Percentiles rank a stretch among this genome's conserved stretches.
phyloP scores from a whole-genome alignment of 306 rosid species.

The Inga laurina region DNA sequence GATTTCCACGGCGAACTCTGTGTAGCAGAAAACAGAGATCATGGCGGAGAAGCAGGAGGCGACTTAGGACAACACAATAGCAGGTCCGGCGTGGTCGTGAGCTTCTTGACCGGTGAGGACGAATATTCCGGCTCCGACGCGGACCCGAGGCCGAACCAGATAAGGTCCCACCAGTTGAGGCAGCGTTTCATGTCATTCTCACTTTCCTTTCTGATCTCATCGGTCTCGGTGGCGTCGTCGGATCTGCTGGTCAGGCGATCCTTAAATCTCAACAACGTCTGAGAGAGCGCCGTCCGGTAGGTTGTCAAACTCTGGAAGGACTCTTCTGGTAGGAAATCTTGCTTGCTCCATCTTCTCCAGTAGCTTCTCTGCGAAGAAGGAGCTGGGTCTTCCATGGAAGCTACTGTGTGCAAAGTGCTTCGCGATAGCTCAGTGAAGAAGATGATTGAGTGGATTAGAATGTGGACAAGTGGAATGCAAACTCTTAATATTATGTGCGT shows the following conservation, averaged over 20 bases:
- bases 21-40: slow-evolving; percentile 84
- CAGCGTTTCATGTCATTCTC: slow-evolving; percentile 61
- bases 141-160: slow-evolving; percentile 82
- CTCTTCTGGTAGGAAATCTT: slow-evolving; percentile 79
- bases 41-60: slow-evolving; percentile 76
- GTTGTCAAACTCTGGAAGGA: slow-evolving; percentile 72
- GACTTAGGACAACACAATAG: slow-evolving; percentile 62
- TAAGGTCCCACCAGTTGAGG: slow-evolving; percentile 79
- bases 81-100: slow-evolving; percentile 60
- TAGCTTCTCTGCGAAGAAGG: slow-evolving; percentile 44
- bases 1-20: slow-evolving; percentile 75
- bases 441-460: background rate
- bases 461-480: too few relatives aligned
- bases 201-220: slow-evolving; percentile 50
- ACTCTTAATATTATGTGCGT: too few relatives aligned
- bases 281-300: slow-evolving; percentile 55
- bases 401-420: slow-evolving; percentile 11
- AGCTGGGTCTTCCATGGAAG: background rate
- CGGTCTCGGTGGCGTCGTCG: slow-evolving; percentile 53
- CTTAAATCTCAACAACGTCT: slow-evolving; percentile 54
- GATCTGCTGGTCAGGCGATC: slow-evolving; percentile 67
- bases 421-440: background rate
- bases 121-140: slow-evolving; percentile 84
- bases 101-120: slow-evolving; percentile 77
- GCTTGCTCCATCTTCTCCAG: slow-evolving; percentile 71